Evolutionary conservation across 257 asterid genomes (phyloP).

Genomic region (Hygrophila difformis): DNA sequence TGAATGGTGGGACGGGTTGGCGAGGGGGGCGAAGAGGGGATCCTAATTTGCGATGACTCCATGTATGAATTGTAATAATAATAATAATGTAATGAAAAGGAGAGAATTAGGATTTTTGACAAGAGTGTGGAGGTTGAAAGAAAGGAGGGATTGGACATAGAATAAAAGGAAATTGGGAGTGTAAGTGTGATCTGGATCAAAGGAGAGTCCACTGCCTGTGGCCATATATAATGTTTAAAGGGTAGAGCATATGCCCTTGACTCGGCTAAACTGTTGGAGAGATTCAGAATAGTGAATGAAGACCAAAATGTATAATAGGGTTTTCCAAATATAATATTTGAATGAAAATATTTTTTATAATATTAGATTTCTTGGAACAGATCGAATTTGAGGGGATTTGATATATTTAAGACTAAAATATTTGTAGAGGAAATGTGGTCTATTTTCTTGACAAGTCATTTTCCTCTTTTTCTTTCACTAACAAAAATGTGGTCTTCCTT

Average conservation of each 20-base stretch:
- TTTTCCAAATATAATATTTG: neutral
- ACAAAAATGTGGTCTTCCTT: too few species aligned
- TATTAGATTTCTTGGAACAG: conserved; percentile 32
- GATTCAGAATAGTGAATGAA: conserved; percentile 36
- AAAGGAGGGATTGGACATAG: conserved; percentile 10
- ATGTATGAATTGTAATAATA: conserved; percentile 11
- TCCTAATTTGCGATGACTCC: conserved; percentile 20
- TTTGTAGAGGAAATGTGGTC: neutral
- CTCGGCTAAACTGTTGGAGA: conserved; percentile 64
- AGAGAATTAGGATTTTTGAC: too few species aligned
- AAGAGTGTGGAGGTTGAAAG: neutral
- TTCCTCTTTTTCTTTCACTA: conserved; percentile 13
- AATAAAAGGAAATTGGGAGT: conserved; percentile 19
- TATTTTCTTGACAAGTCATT: conserved; percentile 13
- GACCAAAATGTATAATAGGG: conserved; percentile 28
- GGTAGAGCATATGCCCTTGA: conserved; percentile 40
- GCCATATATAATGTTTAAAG: conserved; percentile 44
- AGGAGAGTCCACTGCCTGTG: conserved; percentile 81
- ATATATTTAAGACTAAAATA: conserved; percentile 17
- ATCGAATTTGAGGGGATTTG: conserved; percentile 41
- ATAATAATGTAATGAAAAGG: neutral
- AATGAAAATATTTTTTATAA: neutral
- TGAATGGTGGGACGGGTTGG: conserved; percentile 36
- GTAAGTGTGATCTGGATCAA: conserved; percentile 63
- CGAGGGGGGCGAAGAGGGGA: conserved; percentile 30